These are phyloP conservation scores for Echium plantagineum DNA, from an alignment of 257 asterid genomes.

Conservation along the genomic window DNA sequence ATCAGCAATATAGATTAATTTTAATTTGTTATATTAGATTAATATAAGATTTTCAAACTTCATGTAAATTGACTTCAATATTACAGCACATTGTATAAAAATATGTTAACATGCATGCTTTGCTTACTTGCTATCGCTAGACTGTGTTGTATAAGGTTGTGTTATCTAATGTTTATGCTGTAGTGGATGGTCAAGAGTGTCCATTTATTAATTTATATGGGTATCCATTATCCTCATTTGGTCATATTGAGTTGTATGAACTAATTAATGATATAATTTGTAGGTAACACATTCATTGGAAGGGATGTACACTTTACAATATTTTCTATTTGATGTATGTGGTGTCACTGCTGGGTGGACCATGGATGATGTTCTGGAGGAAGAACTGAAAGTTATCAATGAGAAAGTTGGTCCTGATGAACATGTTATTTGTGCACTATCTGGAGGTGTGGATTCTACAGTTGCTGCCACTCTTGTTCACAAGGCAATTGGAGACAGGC, in stretches of 20 bases:
- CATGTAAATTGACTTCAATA: too few species aligned
- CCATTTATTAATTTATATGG: background rate
- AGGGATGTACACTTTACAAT: conserved; percentile 77
- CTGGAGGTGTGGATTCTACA: conserved; percentile 97
- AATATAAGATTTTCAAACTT: too few species aligned
- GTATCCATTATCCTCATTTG: background rate
- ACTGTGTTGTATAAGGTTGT: too few species aligned
- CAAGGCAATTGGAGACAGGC: conserved; percentile 90
- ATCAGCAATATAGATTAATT: too few species aligned
- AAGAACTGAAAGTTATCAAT: conserved; percentile 55
- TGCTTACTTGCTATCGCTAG: too few species aligned
- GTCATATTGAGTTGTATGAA: background rate
- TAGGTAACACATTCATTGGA: conserved; percentile 92
- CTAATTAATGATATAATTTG: conserved; percentile 7
- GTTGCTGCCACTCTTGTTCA: conserved; percentile 97
- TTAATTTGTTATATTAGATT: too few species aligned
- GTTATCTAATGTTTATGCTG: background rate
- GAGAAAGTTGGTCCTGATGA: conserved; percentile 62
- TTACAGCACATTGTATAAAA: too few species aligned
- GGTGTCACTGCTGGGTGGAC: conserved; percentile 73
- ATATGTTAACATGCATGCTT: background rate
- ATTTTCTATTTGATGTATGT: conserved; percentile 73
- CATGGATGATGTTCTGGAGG: conserved; percentile 84
- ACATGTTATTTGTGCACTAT: conserved; percentile 88
- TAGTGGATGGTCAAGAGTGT: background rate